These are phyloP conservation scores for Lodderomyces beijingensis DNA, from an alignment of 1,139 yeast genomes.

Conservation along the genomic window DNA sequence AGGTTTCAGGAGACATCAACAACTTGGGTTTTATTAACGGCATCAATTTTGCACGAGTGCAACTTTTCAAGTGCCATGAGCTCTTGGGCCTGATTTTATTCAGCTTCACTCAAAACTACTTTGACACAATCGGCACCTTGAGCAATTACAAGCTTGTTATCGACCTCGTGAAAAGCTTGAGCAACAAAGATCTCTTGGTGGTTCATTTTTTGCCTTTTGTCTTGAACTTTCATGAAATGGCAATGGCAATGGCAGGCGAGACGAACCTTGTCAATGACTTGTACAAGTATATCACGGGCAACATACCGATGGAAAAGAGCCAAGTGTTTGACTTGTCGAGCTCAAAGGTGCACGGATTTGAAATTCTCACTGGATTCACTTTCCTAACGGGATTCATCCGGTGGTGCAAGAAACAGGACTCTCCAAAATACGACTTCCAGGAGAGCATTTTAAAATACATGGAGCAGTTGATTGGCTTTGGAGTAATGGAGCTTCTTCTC, in stretches of 20 bases:
- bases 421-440: conserved; percentile 50
- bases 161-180: conserved; percentile 29
- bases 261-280: conserved; percentile 20
- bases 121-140: conserved; percentile 26
- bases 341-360: conserved; percentile 54
- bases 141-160: conserved; percentile 35
- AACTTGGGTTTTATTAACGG: conserved; percentile 51
- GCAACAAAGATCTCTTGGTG: conserved; percentile 57
- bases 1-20: conserved; percentile 35
- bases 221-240: conserved; percentile 38
- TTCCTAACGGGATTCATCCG: conserved; percentile 64
- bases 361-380: conserved; percentile 43
- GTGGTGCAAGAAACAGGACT: conserved; percentile 54
- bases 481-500: conserved; percentile 78
- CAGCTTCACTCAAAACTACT: conserved; percentile 41
- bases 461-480: conserved; percentile 44
- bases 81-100: conserved; percentile 60
- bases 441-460: conserved; percentile 34
- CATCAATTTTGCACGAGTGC: conserved; percentile 55
- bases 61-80: conserved; percentile 67
- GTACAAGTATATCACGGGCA: conserved; percentile 20
- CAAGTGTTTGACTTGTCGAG: conserved; percentile 35
- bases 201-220: conserved; percentile 65
- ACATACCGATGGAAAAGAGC: conserved; percentile 11
- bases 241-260: conserved; percentile 17